A percentile compares a stretch with the other conserved stretches of the same genome.
Evolutionary conservation across 371 early-diverging fungal species (phyloP).

Genomic region (Mucor plumbeus): DNA sequence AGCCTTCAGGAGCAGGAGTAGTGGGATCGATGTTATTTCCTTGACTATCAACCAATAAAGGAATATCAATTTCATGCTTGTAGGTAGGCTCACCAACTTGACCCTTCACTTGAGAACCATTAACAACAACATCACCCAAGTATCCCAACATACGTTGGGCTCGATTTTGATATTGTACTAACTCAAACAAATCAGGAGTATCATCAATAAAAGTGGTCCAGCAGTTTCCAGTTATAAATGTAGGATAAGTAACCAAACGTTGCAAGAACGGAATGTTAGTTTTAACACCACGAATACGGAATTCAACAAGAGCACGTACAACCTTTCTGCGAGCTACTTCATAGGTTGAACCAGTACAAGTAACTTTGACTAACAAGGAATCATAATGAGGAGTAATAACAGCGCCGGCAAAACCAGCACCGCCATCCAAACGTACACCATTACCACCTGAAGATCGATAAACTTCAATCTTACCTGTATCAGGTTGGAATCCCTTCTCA

Average conservation of each 20-base stretch:
- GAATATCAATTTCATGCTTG: conserved; percentile 67
- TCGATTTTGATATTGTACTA: conserved; percentile 78
- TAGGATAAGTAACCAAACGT: conserved; percentile 80
- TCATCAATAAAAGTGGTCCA: conserved; percentile 99
- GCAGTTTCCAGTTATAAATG: conserved; percentile 76
- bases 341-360: conserved; percentile 85
- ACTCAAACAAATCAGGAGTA: conserved; percentile 85
- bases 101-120: conserved; percentile 91
- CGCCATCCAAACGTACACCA: conserved; percentile 93
- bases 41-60: conserved; percentile 54
- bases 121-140: conserved; percentile 89
- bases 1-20: conserved; percentile 74
- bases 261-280: conserved; percentile 95
- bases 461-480: conserved; percentile 92
- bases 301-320: conserved; percentile 87
- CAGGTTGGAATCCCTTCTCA: conserved; percentile 89
- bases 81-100: conserved; percentile 73
- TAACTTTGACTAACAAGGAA: conserved; percentile 93
- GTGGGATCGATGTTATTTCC: conserved; percentile 53
- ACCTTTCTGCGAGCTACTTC: conserved; percentile 89
- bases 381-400: conserved; percentile 96
- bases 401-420: conserved; percentile 88
- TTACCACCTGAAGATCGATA: conserved; percentile 89
- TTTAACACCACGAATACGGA: conserved; percentile 96
- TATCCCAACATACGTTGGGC: conserved; percentile 89